Conservation (phyloP, 768 basidiomycete species). For the Mycena haematopus region DNA sequence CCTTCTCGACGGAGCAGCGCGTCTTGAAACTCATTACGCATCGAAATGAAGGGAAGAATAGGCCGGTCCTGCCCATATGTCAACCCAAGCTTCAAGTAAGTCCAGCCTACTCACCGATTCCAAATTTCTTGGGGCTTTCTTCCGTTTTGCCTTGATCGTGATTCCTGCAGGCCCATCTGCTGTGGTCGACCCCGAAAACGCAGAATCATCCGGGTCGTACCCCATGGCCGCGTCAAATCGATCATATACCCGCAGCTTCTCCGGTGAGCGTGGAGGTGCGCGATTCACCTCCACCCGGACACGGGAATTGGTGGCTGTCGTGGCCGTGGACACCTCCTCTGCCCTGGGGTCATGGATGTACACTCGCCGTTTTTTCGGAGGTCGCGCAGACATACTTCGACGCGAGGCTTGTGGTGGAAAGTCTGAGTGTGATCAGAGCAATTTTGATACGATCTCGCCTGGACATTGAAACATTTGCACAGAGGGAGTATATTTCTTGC, state of each 20-base stretch:
- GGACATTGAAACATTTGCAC: too few species aligned
- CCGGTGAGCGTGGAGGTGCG: background rate
- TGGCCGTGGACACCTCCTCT: background rate
- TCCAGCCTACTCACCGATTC: conserved; percentile 4
- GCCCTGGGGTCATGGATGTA: background rate
- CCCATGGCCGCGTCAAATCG: background rate
- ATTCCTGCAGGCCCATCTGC: background rate
- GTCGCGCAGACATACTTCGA: background rate
- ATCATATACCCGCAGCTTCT: background rate
- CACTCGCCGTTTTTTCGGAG: background rate
- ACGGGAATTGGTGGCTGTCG: background rate
- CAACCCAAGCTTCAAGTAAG: too few species aligned
- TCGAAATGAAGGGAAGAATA: background rate
- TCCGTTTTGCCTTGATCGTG: background rate
- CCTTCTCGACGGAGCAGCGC: conserved; percentile 27
- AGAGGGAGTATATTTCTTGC: too few species aligned
- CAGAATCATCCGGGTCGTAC: background rate
- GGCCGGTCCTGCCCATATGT: conserved; percentile 1
- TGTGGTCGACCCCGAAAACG: background rate
- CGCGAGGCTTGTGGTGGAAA: background rate
- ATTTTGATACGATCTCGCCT: too few species aligned
- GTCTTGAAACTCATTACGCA: conserved; percentile 26
- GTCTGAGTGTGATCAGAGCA: too few species aligned
- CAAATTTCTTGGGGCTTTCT: background rate
- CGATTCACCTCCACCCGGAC: background rate